Base-by-base conservation (phyloP, 1,139 yeast species). In the Taphrina flavorubra region DNA sequence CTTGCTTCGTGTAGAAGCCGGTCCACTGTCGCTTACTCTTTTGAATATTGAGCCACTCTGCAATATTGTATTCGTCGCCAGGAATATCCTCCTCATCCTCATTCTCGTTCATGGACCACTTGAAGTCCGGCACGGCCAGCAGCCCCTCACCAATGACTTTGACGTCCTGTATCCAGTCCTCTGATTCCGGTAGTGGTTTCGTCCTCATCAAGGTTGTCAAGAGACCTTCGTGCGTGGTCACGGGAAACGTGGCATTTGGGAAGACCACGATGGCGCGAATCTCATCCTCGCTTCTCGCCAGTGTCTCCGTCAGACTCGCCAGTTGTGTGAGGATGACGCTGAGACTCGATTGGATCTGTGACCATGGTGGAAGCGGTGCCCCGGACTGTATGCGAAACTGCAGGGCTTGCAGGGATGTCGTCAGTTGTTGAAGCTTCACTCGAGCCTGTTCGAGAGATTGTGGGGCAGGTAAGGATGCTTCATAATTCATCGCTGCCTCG, bases 101-200 rank as follows among this genome's bases (percentile, higher is more conserved):
- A 13, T 18, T 14, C 11, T 53, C 37, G 34, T 51, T 55, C 44
- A 42, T 34, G 11, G 40, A 31, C 31, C 59, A 18, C 55, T 47
- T 34, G 20, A 55, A 40, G 31, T 31, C 55, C 8, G 62, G 39
- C 51, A 18, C 47, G 18, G 60, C 47, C 36, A 16, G n/a, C 36
- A 63, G 20, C 2, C 37, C 42, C n/a, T n/a, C 61, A 16, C 61
- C 60, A 2, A 25, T 8, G 14, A 20, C 61, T 20, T 55, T 49
- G 13, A 55, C 67, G 4, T 31, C 11, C 37, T 53, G 60, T 14
- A 46, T 39, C 97, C 97, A 91, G 60, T 86, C 90, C 69, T 87
- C 91, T 0, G 92, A 96, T 73, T 91, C 97, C 0, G 98, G 98
- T 11, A 89, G 80, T 63, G 90, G 87, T 76, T 92, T 92, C 77